Percentiles rank a stretch among this genome's conserved stretches.
Conservation (phyloP, 2,329 filamentous ascomycete species). For the Microthyrium microscopicum region DNA sequence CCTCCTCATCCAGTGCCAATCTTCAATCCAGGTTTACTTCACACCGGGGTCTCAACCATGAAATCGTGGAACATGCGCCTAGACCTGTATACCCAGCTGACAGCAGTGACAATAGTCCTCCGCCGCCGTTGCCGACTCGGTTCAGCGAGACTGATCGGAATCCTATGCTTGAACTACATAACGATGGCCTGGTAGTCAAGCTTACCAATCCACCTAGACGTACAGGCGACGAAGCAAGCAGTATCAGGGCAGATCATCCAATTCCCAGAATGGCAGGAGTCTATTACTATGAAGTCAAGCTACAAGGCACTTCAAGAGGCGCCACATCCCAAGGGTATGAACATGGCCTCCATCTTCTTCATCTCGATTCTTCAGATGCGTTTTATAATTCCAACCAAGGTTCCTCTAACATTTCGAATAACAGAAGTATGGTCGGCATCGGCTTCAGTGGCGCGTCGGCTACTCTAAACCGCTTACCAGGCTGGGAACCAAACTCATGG, state of each 20-base stretch:
- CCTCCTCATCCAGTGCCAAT: slow-evolving; percentile 39
- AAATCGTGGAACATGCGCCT: slow-evolving; percentile 63
- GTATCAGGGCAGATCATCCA: slow-evolving; percentile 65
- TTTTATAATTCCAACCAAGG: slow-evolving; percentile 2
- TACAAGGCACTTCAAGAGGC: slow-evolving; percentile 31
- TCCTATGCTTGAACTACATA: slow-evolving; percentile 49
- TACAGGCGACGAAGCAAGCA: slow-evolving; percentile 53
- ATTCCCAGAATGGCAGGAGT: slow-evolving; percentile 86
- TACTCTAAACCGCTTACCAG: slow-evolving; percentile 42
- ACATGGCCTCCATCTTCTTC: slow-evolving; percentile 6
- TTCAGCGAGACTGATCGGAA: slow-evolving; percentile 74
- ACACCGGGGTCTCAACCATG: slow-evolving; percentile 66
- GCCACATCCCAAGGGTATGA: too few species aligned
- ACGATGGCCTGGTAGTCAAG: slow-evolving; percentile 57
- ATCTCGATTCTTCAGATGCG: not conserved
- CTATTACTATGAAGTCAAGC: slow-evolving; percentile 75
- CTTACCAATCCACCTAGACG: slow-evolving; percentile 40
- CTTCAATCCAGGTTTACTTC: slow-evolving; percentile 41
- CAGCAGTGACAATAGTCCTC: slow-evolving; percentile 44
- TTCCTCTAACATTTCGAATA: slow-evolving; percentile 1
- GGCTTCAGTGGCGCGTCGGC: slow-evolving; percentile 45
- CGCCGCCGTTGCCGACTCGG: slow-evolving; percentile 54
- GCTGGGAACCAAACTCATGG: slow-evolving; percentile 50
- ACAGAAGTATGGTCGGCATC: slow-evolving; percentile 40
- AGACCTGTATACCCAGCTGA: slow-evolving; percentile 26